These are phyloP conservation scores for Candida frijolesensis DNA, from an alignment of 1,139 yeast genomes.

Conservation along the genomic window DNA sequence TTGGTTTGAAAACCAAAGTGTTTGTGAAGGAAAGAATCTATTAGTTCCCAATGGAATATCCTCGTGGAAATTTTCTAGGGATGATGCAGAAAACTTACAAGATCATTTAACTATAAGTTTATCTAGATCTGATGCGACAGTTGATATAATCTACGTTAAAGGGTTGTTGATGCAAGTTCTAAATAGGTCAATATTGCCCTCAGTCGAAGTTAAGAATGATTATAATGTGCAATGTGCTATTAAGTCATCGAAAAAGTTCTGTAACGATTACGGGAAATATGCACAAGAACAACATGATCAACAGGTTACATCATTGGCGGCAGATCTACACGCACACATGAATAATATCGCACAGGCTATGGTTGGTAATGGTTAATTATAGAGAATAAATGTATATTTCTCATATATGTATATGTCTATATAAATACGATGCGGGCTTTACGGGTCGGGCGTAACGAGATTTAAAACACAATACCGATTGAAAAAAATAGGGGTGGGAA, in stretches of 20 bases:
- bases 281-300: slow-evolving; percentile 15
- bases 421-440: neutral
- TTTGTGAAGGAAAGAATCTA: slow-evolving; percentile 28
- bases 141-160: slow-evolving; percentile 30
- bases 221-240: slow-evolving; percentile 34
- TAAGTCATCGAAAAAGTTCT: slow-evolving; percentile 26
- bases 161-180: slow-evolving; percentile 18
- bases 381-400: neutral
- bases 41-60: slow-evolving; percentile 42
- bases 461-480: too few relatives aligned
- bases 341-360: neutral
- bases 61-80: slow-evolving; percentile 23
- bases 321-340: neutral
- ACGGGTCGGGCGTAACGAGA: neutral
- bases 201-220: slow-evolving; percentile 27
- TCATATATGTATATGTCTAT: neutral
- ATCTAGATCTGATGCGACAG: slow-evolving; percentile 38
- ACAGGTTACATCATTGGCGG: neutral
- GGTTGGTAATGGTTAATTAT: neutral
- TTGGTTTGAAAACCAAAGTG: slow-evolving; percentile 27
- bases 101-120: slow-evolving; percentile 35
- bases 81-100: slow-evolving; percentile 17
- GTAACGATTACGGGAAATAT: slow-evolving; percentile 26
- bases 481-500: neutral
- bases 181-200: slow-evolving; percentile 1